Base-by-base conservation (phyloP, 768 basidiomycete species). In the Myochromella boudieri region DNA sequence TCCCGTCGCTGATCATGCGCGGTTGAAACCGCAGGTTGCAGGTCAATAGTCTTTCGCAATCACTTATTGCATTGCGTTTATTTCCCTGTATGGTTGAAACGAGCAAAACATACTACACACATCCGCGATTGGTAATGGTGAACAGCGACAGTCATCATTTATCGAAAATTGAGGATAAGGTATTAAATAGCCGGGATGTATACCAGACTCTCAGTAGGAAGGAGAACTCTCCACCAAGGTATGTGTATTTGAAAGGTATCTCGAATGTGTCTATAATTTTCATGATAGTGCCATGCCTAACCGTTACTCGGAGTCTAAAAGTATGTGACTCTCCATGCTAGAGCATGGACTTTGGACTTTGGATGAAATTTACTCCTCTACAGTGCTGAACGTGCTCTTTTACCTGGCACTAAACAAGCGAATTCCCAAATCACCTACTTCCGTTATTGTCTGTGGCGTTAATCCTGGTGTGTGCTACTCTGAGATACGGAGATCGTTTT, bases 401-500 rank as follows among this genome's bases (percentile, higher is more conserved):
- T 60, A 55, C 25, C 73, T 67, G 12, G 65, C 65, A 2, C 55
- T 78, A 1, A 59, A 55, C 9, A 61, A 57, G 9, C 62, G 58
- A 18, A 56, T 75, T 15, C 31, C 57, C 2, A 21, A 51, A 41
- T n/a, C n/a, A n/a, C n/a, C n/a, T n/a, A 47, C 53, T 2, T 48
- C 64, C 0, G 46, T 74, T n/a, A 67, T 70, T 26, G 63, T 69
- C 44, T 63, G 65, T 44, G 34, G 64, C 25, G 61, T 70, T 25
- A 68, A 70, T 40, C 76, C 76, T 12, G 75, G 74, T 1, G 68
- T 62, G 53, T 73, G 73, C 55, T 41, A 54, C 15, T 74, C 72
- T 6, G 63, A 68, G 17, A 55, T 78, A 1, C 55, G 60, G 0
- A 51, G 67, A 21, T 52, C 59, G 5, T n/a, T 69, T 3, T 33